A percentile compares a stretch with the other conserved stretches of the same genome.
phyloP scores from a whole-genome alignment of 1,284 basidiomycete genomes.

The Dichomitus squalens region DNA sequence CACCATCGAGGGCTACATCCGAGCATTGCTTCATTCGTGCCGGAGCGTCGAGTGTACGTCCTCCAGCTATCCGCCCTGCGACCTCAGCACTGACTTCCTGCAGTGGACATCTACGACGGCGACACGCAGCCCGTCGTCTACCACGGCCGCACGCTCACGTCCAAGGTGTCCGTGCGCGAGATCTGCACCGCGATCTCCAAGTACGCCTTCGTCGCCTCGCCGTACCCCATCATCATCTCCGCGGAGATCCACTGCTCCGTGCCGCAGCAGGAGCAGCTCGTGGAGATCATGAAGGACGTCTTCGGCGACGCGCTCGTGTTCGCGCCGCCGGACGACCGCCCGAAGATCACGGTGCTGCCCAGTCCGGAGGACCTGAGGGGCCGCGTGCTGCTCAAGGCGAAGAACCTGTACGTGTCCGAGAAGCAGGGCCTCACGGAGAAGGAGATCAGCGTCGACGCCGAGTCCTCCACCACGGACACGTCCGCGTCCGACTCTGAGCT shows the following conservation, averaged over 20 bases:
- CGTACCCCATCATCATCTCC: constrained; percentile 94
- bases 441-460: constrained; percentile 42
- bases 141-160: constrained; percentile 92
- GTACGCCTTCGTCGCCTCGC: constrained; percentile 93
- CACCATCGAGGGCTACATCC: constrained; percentile 95
- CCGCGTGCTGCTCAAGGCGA: constrained; percentile 85
- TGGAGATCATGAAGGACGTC: constrained; percentile 73
- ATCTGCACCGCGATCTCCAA: constrained; percentile 87
- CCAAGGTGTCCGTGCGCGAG: constrained; percentile 83
- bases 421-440: constrained; percentile 44
- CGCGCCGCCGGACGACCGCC: constrained; percentile 54
- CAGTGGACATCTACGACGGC: constrained; percentile 95
- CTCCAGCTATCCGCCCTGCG: background rate
- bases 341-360: constrained; percentile 63
- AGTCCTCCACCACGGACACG: constrained; percentile 48
- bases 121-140: constrained; percentile 82
- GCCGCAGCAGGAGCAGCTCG: constrained; percentile 84
- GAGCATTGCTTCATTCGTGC: constrained; percentile 89
- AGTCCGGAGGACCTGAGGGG: constrained; percentile 88
- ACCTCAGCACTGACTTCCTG: background rate
- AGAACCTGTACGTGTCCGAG: constrained; percentile 55
- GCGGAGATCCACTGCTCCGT: constrained; percentile 91
- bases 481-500: constrained; percentile 46
- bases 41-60: constrained; percentile 90
- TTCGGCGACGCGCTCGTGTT: constrained; percentile 81